Evolutionary conservation across 2,329 filamentous ascomycete species (phyloP).

Genomic region (Incumbomyces delicatus): DNA sequence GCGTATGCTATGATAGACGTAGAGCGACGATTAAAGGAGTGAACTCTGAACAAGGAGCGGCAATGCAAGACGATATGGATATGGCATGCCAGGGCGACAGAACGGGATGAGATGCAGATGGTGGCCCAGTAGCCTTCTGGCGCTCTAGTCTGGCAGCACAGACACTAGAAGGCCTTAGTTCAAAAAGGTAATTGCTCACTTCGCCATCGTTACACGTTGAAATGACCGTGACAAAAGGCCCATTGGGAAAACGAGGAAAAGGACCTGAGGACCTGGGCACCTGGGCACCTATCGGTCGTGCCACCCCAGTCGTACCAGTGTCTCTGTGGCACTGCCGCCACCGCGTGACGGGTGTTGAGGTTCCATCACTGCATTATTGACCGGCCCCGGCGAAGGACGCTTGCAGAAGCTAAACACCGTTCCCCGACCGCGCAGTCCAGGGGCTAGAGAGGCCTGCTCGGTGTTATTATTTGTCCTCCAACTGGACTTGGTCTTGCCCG

Average conservation of each 20-base stretch:
- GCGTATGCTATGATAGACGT: no score
- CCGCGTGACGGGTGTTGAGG: background rate
- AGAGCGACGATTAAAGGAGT: constrained; percentile 1
- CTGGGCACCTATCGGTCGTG: no score
- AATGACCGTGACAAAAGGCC: background rate
- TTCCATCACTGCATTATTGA: background rate
- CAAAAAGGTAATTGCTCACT: background rate
- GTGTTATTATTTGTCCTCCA: no score
- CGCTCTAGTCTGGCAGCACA: constrained; percentile 3
- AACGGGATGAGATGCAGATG: no score
- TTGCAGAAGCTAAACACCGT: background rate
- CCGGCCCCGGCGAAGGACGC: background rate
- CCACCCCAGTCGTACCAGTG: no score
- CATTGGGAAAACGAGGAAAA: no score
- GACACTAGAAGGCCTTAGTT: background rate
- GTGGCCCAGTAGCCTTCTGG: background rate
- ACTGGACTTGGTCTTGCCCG: no score
- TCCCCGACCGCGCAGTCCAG: background rate
- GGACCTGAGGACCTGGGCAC: no score
- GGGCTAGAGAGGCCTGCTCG: background rate
- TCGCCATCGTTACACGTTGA: background rate
- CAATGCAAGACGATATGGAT: constrained; percentile 5
- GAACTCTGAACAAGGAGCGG: background rate
- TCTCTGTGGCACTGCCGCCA: background rate
- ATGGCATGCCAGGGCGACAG: constrained; percentile 3